Base-by-base conservation (phyloP, 345 rosid species). In the Moringa oleifera region DNA sequence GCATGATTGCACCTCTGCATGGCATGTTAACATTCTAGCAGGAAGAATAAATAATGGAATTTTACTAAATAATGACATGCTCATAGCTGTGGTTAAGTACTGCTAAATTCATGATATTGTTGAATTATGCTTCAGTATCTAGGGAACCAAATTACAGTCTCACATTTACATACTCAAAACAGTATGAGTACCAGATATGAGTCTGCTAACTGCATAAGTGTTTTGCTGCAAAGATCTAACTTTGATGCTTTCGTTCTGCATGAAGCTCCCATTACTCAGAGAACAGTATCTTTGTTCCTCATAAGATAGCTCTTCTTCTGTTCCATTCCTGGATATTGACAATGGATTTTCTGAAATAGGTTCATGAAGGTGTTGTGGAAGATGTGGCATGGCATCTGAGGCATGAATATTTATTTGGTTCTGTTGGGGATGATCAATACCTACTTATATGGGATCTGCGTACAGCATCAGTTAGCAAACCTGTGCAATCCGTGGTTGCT, bases 331-430 rank as follows among this genome's bases (percentile, higher is more conserved):
- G 47, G 47, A 41, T 7, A 41, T 41, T 41, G 17, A 41, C 47
- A 41, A 41, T 9, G 9, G 13, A 5, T 16, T 7, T 61, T 47
- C 33, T 70, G 2, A 62, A 25, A 18, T 73, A 91, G 97, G 96
- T 90, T 60, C 99, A 95, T 59, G 99, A 95, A 80, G 97, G 99
- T 24, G 97, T 95, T 7, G 99, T 91, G 16, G 99, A 95, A 80
- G 99, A 95, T 78, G 99, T 95, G 0, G 97, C 99, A 0, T 95
- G 99, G 97, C 99, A 95, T 83, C 71, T 84, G 69, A 84, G 96
- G 69, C 99, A 95, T 66, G 99, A 89, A 66, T 79, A 95, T 77
- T 72, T 95, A 60, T 91, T 95, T 87, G 99, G 99, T 68, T 95
- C 97, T 6, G 96, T 88, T 68, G 99, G 99, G 28, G 99, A 95